Evolutionary conservation across 139 green algal genomes (phyloP).

Genomic region (Parachlorella kessleri): DNA sequence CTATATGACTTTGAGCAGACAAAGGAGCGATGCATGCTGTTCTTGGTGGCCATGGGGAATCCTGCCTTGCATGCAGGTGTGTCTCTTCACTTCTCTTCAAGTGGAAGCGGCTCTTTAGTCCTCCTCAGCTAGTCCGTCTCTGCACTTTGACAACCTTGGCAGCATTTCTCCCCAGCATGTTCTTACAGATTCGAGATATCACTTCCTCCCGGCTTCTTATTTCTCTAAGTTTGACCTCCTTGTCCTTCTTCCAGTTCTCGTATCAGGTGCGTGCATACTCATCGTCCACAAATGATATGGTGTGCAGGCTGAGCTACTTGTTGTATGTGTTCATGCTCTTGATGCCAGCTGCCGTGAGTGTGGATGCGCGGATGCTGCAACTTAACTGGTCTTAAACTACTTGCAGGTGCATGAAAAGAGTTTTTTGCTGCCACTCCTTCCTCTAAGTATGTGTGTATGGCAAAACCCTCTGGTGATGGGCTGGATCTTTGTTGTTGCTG

Average conservation of each 20-base stretch:
- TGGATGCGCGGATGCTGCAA: neutral
- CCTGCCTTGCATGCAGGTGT: no score
- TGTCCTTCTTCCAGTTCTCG: conserved; percentile 96
- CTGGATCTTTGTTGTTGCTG: conserved; percentile 60
- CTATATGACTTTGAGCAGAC: no score
- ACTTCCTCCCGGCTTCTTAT: conserved; percentile 71
- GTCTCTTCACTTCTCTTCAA: conserved; percentile 79
- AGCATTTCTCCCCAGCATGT: conserved; percentile 60
- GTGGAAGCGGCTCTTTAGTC: conserved; percentile 74
- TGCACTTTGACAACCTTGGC: conserved; percentile 69
- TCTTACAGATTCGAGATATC: conserved; percentile 68
- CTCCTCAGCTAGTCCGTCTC: conserved; percentile 46
- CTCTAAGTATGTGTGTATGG: conserved; percentile 65
- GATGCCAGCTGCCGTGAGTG: neutral
- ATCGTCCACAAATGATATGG: neutral
- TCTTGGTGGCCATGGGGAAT: no score
- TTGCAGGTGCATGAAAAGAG: conserved; percentile 98
- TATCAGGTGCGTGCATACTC: conserved; percentile 79
- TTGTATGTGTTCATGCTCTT: neutral
- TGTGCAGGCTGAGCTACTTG: neutral
- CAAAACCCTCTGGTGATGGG: conserved; percentile 54
- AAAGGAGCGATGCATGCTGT: no score
- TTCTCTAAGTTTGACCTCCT: conserved; percentile 77
- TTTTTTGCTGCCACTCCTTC: conserved; percentile 91
- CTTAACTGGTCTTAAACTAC: neutral